A percentile compares a stretch with the other conserved stretches of the same genome.
Conservation (phyloP, 768 basidiomycete genomes). For the Coprinopsis cinerea region DNA sequence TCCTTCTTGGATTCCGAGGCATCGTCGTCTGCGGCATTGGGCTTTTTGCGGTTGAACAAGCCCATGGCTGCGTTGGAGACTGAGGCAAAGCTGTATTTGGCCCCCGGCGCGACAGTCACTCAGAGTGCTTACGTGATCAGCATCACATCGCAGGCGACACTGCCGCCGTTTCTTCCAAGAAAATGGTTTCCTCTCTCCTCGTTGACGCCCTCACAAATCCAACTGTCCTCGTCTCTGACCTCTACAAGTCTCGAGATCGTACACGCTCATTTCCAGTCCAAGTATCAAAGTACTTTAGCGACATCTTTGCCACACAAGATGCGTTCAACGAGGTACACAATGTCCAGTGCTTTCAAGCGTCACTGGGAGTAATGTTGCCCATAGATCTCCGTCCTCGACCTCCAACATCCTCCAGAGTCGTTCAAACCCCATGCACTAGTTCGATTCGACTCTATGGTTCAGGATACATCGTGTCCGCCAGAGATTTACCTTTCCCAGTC, state of each 20-base stretch:
- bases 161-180: constrained; percentile 2
- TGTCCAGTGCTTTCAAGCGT: neutral
- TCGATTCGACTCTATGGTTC: constrained; percentile 71
- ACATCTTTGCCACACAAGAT: constrained; percentile 33
- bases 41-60: constrained; percentile 54
- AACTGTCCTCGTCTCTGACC: constrained; percentile 37
- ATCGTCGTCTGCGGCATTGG: constrained; percentile 28
- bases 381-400: constrained; percentile 56
- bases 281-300: constrained; percentile 43
- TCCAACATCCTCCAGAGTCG: constrained; percentile 41
- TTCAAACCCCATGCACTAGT: constrained; percentile 55
- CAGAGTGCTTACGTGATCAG: neutral
- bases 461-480: constrained; percentile 70
- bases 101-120: neutral
- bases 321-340: constrained; percentile 34
- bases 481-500: constrained; percentile 64
- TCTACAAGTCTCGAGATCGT: constrained; percentile 31
- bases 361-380: neutral
- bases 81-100: constrained; percentile 9
- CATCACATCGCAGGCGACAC: neutral
- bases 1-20: constrained; percentile 65
- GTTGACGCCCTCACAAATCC: constrained; percentile 44
- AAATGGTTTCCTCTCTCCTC: constrained; percentile 50
- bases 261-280: constrained; percentile 32
- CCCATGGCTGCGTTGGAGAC: constrained; percentile 38